Evolutionary conservation across 164 flowering plant genomes (phyloP), one percentile per base, ranked within the genome.

Genomic region (Nymphaea thermarum): DNA sequence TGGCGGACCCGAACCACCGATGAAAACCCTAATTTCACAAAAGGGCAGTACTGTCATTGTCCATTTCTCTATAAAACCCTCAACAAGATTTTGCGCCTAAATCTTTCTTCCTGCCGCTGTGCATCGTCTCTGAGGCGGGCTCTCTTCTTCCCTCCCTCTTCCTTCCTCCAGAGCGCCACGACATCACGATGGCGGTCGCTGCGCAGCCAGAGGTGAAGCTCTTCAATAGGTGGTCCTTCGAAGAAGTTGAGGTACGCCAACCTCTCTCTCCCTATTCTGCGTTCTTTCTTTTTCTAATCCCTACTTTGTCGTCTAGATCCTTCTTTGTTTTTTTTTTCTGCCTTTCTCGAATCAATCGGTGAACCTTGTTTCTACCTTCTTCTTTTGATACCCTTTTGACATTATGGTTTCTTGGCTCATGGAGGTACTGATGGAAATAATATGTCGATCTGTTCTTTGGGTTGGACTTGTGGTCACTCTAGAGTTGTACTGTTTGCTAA

Each of bases 161-260:
- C 14, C 57, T 15, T 51, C 57, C 14, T 51, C 14, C 14, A 8
- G 14, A 51, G 57, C 57, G 36, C 36, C 36, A 51, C 57, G 57
- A 10, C 15, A 3, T 51, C 14, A 47, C 73, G 15, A 68, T 67
- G 74, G 71, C 68, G 16, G 66, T 60, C 60, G 76, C 60, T 11
- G 51, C 72, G 18, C 76, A 62, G 42, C 72, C 72, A 3, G 78
- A 76, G 18, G 78, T 77, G 41, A 73, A 73, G 72, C 76, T 77
- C 11, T 77, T 77, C 71, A 76, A 76, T 71, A 57, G 73, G 62
- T 76, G 79, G 79, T 16, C 79, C 6, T 76, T 76, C 55, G 79
- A 76, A 0, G 79, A 73, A 5, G 71, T 76, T 6, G 70, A 73
- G 79, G 79, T 76, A n/a, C 6, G 45, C 17, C 15, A n/a, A 1